Base-by-base conservation (phyloP, 1,139 yeast species). In the Candida pseudoviswanathii region DNA sequence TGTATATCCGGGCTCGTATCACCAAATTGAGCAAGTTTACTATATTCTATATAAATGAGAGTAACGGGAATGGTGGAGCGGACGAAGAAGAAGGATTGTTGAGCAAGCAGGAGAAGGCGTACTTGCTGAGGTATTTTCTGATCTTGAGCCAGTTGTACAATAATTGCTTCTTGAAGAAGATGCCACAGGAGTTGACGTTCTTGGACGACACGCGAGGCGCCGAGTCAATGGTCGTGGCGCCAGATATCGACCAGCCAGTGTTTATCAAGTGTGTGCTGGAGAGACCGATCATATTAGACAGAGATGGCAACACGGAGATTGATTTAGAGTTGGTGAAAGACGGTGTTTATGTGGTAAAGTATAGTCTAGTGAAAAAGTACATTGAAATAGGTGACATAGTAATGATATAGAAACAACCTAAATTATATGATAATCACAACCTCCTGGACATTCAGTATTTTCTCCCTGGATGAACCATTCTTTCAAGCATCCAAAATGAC, bases 121-220 rank as follows among this genome's bases (percentile, higher is more conserved):
- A 89, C 61, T 80, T 86, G 60, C 67, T 64, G 38, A 66, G 79
- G 47, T 97, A 92, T 64, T 78, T 85, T 54, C 78, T 78, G 48
- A 75, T 90, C 16, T 67, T 89, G 43, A 74, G 84, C 10, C 81
- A 81, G 45, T 78, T 90, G 22, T 89, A 89, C 68, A 82, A 85
- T 58, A 73, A 78, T 41, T 81, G 89, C 49, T 88, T 90, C 54
- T 71, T 94, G 52, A 74, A 77, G 50, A 78, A 81, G 49, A 67
- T 92, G 57, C 97, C 98, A 0, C 77, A 75, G 22, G 75, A 78
- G 37, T 68, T 90, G 50, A 89, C 86, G 39, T 81, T 83, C 16
- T 70, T 94, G 52, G 96, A 90, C 59, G 98, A 92, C 57, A 80
- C 80, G 3, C 78, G 82, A 16, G 96, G 92, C 3, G 89, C 88